A percentile compares a stretch with the other conserved stretches of the same genome.
These are phyloP conservation scores for Aspergillus udagawae DNA, from an alignment of 2,329 filamentous ascomycete species.

Conservation along the genomic window DNA sequence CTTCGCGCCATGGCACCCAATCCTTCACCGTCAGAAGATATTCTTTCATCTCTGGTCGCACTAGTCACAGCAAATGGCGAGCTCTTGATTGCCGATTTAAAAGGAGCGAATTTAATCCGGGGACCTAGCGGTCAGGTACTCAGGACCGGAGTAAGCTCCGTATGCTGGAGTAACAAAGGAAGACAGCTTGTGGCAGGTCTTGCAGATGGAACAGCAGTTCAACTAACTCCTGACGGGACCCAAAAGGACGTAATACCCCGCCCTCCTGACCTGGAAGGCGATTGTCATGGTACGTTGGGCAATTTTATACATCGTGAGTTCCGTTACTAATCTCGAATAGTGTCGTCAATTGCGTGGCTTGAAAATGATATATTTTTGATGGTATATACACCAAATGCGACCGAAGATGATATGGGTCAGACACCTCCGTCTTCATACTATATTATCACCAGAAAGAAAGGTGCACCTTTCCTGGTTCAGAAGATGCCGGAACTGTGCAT, in stretches of 20 bases:
- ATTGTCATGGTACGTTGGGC: slow-evolving; percentile 60
- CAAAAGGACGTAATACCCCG: slow-evolving; percentile 74
- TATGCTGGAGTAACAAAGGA: slow-evolving; percentile 87
- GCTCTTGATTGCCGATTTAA: slow-evolving; percentile 77
- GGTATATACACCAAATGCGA: slow-evolving; percentile 64
- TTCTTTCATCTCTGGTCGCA: slow-evolving; percentile 64
- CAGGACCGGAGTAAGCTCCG: slow-evolving; percentile 72
- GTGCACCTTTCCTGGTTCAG: slow-evolving; percentile 64
- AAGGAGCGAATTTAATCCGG: slow-evolving; percentile 56
- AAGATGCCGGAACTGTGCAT: slow-evolving; percentile 71
- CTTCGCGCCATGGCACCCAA: slow-evolving; percentile 76
- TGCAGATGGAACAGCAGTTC: slow-evolving; percentile 71
- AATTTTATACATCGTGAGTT: not conserved
- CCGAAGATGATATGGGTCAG: slow-evolving; percentile 50
- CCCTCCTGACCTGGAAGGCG: slow-evolving; percentile 62
- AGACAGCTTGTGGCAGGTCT: slow-evolving; percentile 90
- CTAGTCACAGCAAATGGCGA: slow-evolving; percentile 77
- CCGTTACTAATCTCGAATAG: slow-evolving; percentile 34
- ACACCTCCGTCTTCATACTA: slow-evolving; percentile 69
- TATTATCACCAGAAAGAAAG: slow-evolving; percentile 66
- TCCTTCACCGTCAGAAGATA: slow-evolving; percentile 58
- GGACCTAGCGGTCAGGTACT: slow-evolving; percentile 62
- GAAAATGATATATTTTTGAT: slow-evolving; percentile 81
- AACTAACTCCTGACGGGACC: slow-evolving; percentile 78
- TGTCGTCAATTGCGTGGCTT: slow-evolving; percentile 81